Evolutionary conservation across 2,329 filamentous ascomycete genomes (phyloP), one percentile per base, ranked within the genome.

Genomic region (Talaromyces rugulosus): DNA sequence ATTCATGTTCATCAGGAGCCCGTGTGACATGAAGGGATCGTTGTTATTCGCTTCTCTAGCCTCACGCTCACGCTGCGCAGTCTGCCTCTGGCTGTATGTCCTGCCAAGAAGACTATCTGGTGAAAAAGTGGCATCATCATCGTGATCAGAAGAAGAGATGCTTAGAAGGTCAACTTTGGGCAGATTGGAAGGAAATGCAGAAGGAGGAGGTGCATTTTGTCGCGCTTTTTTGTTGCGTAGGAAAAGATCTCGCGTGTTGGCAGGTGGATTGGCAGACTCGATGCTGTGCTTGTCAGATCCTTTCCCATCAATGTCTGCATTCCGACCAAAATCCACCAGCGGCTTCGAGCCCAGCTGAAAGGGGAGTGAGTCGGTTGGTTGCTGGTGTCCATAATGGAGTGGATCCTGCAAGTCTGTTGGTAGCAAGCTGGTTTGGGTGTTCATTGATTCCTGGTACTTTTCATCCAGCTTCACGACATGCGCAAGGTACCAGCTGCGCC

Each of bases 401-500:
- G 68, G 59, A 5, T 18, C 36, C 6, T 70, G 64, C 65, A 70
- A 36, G 62, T 67, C 63, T 71, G 74, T 63, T 61, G 68, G 58
- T 5, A 30, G 14, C 66, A 69, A 62, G 59, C 67, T 31, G 4
- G 44, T 4, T 18, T 51, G 44, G 23, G 23, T 47, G 6, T 14
- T 51, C 18, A 50, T 51, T 30, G 56, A 14, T 5, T 63, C 50
- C 28, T 71, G 66, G 47, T 73, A 69, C 67, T 76, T 78, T 63
- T 79, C 71, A n/a, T 80, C 81, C 60, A 83, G 82, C 18, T 87
- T 86, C 71, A 89, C 83, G 64, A 87, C 87, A 67, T 91, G 88
- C 51, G 91, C 89, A 7, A 97, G 78, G 70, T 96, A 96, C 92
- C 92, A 96, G 74, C 91, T 96, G 62, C 94, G 86, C 93, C 93